Evolutionary conservation across 1,284 basidiomycete species (phyloP), one percentile per base, ranked within the genome.

Genomic region (Heliocybe sulcata): DNA sequence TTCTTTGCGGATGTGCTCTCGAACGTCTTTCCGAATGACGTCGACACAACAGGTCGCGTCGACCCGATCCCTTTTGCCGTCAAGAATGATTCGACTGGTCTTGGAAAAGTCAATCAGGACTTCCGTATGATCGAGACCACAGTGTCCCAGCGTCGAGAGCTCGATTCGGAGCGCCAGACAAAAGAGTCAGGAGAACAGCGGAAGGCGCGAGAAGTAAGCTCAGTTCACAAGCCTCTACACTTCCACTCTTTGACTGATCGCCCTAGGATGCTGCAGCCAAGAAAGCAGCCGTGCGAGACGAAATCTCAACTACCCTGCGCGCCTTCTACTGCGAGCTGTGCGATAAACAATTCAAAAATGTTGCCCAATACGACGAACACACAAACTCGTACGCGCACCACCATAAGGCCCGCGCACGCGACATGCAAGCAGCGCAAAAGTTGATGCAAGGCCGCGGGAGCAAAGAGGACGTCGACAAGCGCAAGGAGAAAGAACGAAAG

Each of bases 341-440:
- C 70, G 88, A 90, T 59, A 91, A 91, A 65, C 89, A 91, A 66
- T 92, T 90, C 69, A 77, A 83, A 64, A 91, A 79, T 52, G 87
- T 90, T 27, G 82, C 86, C 0, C 89, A 90, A 63, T 92, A 88
- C 61, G 89, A 92, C 60, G 89, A 92, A 63, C 89, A 92, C 65
- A 89, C 85, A 51, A 90, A 90, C 61, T 90, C 88, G 2, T 91
- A 90, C 61, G 86, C 88, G 1, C 88, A 91, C 63, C 86, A 89
- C 61, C 89, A 90, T 71, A 90, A 86, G 67, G 85, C 84, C 14
- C 83, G 88, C 38, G 79, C 82, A 65, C 83, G 74, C 59, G 87
- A 90, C 62, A 87, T 90, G 86, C 85, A 89, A 69, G 78, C 81
- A 23, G 75, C 77, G 25, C 69, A 71, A 56, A 83, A 83, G 8